Evolutionary conservation across 2,329 filamentous ascomycete genomes (phyloP).

Genomic region (Biscogniauxia marginata): DNA sequence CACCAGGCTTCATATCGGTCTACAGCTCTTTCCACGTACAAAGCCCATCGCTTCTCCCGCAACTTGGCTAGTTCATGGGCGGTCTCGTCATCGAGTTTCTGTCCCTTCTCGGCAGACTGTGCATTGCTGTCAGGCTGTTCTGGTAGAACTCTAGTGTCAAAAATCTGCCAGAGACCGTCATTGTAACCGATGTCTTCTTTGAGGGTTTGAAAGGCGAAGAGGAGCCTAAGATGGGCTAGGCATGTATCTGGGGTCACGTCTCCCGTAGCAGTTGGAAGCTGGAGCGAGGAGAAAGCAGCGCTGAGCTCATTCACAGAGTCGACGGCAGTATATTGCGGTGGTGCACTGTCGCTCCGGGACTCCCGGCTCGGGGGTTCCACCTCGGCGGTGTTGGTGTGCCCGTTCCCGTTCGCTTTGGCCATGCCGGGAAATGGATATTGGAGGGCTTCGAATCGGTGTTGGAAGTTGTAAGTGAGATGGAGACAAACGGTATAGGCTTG

Average conservation of each 20-base stretch:
- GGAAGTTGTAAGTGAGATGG: neutral
- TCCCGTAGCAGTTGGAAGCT: conserved; percentile 29
- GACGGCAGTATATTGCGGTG: conserved; percentile 18
- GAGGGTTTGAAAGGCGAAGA: conserved; percentile 65
- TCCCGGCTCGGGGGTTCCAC: neutral
- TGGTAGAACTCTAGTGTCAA: conserved; percentile 42
- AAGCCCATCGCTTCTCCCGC: conserved; percentile 70
- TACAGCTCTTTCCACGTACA: conserved; percentile 67
- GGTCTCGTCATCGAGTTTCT: conserved; percentile 33
- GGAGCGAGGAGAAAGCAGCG: conserved; percentile 38
- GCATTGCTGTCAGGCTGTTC: conserved; percentile 14
- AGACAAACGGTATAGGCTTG: neutral
- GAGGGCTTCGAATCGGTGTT: too few relatives aligned
- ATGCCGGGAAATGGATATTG: too few relatives aligned
- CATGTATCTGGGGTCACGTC: conserved; percentile 55
- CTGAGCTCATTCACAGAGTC: conserved; percentile 18
- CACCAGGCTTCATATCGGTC: conserved; percentile 70
- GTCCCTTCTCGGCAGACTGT: conserved; percentile 10
- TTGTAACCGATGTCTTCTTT: conserved; percentile 65
- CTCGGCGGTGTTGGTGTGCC: neutral
- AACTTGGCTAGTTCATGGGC: conserved; percentile 50
- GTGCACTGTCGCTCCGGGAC: conserved; percentile 6
- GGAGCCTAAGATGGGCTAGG: conserved; percentile 71
- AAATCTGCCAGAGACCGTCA: conserved; percentile 66
- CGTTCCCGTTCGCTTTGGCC: conserved; percentile 2